Evolutionary conservation across 345 rosid species (phyloP).

Genomic region (Arabidopsis arenosa): DNA sequence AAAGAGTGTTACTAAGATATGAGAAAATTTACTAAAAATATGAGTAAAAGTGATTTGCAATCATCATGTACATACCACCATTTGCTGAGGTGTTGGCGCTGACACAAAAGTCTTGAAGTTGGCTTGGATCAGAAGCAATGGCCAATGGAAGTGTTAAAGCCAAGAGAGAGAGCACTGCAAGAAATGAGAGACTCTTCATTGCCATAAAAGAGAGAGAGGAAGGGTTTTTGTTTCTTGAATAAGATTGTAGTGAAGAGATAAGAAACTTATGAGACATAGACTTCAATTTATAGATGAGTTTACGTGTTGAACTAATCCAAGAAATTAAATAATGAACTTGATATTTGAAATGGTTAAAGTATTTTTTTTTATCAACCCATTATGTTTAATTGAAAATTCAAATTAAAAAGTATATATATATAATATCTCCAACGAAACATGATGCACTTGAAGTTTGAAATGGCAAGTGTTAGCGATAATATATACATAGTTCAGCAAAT

Average conservation of each 20-base stretch:
- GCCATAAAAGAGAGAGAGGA: not conserved
- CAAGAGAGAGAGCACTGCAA: not conserved
- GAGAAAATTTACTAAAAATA: not conserved
- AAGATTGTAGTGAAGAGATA: not conserved
- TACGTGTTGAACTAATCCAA: not conserved
- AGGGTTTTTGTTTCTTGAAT: not conserved
- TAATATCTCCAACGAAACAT: not conserved
- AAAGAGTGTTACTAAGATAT: not conserved
- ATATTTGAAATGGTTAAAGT: not conserved
- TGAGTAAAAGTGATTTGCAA: not conserved
- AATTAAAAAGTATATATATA: too few species aligned
- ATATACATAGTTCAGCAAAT: not conserved
- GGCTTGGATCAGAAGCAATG: constrained; percentile 27
- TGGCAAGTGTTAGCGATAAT: too few species aligned
- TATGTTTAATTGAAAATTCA: not conserved
- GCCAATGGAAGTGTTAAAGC: constrained; percentile 19
- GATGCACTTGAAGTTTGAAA: not conserved
- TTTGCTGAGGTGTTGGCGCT: constrained; percentile 5
- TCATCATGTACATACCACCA: constrained; percentile 7
- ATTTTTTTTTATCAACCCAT: too few species aligned
- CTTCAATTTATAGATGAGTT: constrained; percentile 25
- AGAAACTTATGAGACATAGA: not conserved
- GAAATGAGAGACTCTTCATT: constrained; percentile 19
- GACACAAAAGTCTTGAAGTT: constrained; percentile 28
- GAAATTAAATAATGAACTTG: not conserved